Conservation (phyloP, 139 green algal species). For the Haematococcus lacustris region DNA sequence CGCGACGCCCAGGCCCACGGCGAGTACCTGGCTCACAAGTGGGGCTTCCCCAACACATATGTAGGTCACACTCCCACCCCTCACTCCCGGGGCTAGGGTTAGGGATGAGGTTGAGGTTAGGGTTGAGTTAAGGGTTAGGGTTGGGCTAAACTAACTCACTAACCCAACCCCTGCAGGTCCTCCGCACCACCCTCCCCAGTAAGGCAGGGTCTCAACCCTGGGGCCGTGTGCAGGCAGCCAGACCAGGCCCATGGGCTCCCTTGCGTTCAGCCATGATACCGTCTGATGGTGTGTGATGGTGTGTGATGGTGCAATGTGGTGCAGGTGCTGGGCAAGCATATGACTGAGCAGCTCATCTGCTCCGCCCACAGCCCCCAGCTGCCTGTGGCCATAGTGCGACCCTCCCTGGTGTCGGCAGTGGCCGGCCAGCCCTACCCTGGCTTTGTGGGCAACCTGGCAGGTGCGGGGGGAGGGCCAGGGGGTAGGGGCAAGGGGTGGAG, state of each 20-base stretch:
- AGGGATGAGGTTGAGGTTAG: no score
- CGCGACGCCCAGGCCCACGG: background rate
- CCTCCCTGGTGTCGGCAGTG: constrained; percentile 35
- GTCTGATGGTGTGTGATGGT: background rate
- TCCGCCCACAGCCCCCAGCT: constrained; percentile 1
- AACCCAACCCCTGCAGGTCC: background rate
- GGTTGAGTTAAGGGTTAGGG: no score
- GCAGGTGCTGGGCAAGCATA: constrained; percentile 32
- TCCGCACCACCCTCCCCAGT: background rate
- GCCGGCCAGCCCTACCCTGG: constrained; percentile 38
- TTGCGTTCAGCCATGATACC: background rate
- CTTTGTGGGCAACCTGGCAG: constrained; percentile 46
- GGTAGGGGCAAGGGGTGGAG: background rate
- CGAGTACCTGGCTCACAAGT: background rate
- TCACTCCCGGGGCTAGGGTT: no score
- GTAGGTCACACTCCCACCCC: background rate
- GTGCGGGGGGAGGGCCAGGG: constrained; percentile 6
- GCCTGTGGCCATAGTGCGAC: constrained; percentile 35
- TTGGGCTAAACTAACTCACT: background rate
- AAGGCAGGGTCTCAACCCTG: background rate
- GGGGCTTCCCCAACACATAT: constrained; percentile 9
- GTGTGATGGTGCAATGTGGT: background rate
- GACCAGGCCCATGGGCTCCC: background rate
- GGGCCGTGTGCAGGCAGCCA: no score
- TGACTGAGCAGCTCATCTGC: constrained; percentile 54